These are phyloP conservation scores for Calendula officinalis DNA, from an alignment of 129 eudicot species.

Conservation along the genomic window DNA sequence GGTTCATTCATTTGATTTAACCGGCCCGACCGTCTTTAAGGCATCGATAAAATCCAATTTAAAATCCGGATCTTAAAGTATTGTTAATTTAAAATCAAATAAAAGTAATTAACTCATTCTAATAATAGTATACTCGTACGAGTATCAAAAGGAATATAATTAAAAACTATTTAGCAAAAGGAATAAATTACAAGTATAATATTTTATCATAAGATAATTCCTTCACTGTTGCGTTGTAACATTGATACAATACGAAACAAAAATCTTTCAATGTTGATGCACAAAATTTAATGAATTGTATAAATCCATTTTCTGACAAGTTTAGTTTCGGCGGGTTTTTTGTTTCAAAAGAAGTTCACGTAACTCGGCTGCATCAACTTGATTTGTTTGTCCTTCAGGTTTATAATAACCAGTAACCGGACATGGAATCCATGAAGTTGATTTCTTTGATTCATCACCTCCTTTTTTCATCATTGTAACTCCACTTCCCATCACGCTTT, in stretches of 20 bases:
- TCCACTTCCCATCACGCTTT: constrained; percentile 32
- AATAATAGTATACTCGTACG: no score
- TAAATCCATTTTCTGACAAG: not conserved
- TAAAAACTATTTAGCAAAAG: no score
- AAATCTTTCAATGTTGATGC: not conserved
- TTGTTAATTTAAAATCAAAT: no score
- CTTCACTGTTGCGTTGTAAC: constrained; percentile 36
- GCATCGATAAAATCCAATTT: no score
- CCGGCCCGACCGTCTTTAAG: no score
- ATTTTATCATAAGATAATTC: constrained; percentile 23
- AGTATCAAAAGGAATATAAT: no score
- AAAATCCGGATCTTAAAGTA: no score
- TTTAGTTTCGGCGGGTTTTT: constrained; percentile 30
- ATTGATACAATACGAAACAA: not conserved
- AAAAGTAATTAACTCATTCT: no score
- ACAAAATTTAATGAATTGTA: not conserved
- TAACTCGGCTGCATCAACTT: constrained; percentile 58
- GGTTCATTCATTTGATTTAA: no score
- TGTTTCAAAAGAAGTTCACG: constrained; percentile 50
- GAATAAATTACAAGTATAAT: no score
- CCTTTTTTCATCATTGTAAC: constrained; percentile 42
- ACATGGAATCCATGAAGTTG: constrained; percentile 76
- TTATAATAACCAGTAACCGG: constrained; percentile 80
- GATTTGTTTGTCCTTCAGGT: constrained; percentile 49
- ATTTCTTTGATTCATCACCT: constrained; percentile 39